These are phyloP conservation scores for Skeletonema potamos DNA, from an alignment of 108 stramenopile genomes.

Conservation along the genomic window DNA sequence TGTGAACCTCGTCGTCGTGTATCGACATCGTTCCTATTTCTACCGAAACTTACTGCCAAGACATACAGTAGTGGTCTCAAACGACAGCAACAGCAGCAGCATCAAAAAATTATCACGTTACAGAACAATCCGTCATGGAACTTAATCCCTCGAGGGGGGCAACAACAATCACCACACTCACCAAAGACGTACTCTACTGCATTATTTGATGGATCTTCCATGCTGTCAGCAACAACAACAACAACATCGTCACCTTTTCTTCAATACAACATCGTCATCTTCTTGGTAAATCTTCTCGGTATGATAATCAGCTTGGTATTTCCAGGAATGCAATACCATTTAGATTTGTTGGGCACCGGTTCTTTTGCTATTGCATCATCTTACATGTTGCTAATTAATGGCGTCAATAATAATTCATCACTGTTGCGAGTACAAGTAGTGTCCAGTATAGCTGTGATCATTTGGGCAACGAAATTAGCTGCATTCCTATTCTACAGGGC, in stretches of 20 bases:
- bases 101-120: background rate
- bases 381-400: background rate
- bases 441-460: conserved; percentile 48
- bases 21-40: background rate
- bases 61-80: background rate
- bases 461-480: conserved; percentile 72
- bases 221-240: conserved; percentile 5
- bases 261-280: conserved; percentile 17
- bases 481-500: conserved; percentile 72
- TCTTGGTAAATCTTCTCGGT: conserved; percentile 7
- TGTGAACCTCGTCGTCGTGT: background rate
- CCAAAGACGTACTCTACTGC: background rate
- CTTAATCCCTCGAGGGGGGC: conserved; percentile 3
- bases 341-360: conserved; percentile 82
- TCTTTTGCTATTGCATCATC: conserved; percentile 68
- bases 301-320: conserved; percentile 22
- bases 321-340: conserved; percentile 44
- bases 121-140: background rate
- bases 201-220: background rate
- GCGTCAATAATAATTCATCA: background rate
- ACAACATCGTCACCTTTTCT: background rate
- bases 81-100: background rate
- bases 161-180: background rate
- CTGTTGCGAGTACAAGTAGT: background rate
- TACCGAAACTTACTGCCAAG: background rate